Conservation (phyloP, 306 rosid genomes). For the Glycyrrhiza uralensis region DNA sequence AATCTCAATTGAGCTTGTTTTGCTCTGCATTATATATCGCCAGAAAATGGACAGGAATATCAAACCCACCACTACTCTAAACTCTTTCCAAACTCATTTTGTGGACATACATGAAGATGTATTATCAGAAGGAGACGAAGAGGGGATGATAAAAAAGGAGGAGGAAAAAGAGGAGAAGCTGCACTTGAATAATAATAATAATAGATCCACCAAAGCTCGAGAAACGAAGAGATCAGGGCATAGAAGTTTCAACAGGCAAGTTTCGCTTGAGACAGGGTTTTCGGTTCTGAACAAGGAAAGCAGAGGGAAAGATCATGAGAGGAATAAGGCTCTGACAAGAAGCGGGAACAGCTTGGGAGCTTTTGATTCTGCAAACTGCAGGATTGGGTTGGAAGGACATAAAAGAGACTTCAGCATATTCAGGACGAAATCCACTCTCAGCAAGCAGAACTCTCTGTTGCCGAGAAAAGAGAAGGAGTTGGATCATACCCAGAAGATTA, state of each 20-base stretch:
- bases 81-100: conserved; percentile 34
- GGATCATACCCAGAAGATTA: conserved; percentile 43
- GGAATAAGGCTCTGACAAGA: conserved; percentile 45
- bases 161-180: conserved; percentile 31
- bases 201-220: conserved; percentile 29
- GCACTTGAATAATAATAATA: too few relatives aligned
- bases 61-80: neutral
- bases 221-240: conserved; percentile 37
- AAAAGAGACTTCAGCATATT: conserved; percentile 68
- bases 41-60: conserved; percentile 32
- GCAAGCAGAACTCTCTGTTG: conserved; percentile 70
- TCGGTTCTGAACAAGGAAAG: conserved; percentile 48
- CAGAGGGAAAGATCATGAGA: conserved; percentile 47
- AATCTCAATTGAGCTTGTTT: neutral
- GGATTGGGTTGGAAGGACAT: conserved; percentile 50
- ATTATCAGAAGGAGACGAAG: conserved; percentile 49
- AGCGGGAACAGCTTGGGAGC: conserved; percentile 75
- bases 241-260: conserved; percentile 52
- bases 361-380: conserved; percentile 40
- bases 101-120: conserved; percentile 65
- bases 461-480: conserved; percentile 55
- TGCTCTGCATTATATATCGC: neutral
- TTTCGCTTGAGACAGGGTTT: conserved; percentile 78
- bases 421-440: conserved; percentile 60
- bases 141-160: neutral